Evolutionary conservation across 2,329 filamentous ascomycete species (phyloP), one percentile per base, ranked within the genome.

Genomic region (Leptoxyphium fumago): DNA sequence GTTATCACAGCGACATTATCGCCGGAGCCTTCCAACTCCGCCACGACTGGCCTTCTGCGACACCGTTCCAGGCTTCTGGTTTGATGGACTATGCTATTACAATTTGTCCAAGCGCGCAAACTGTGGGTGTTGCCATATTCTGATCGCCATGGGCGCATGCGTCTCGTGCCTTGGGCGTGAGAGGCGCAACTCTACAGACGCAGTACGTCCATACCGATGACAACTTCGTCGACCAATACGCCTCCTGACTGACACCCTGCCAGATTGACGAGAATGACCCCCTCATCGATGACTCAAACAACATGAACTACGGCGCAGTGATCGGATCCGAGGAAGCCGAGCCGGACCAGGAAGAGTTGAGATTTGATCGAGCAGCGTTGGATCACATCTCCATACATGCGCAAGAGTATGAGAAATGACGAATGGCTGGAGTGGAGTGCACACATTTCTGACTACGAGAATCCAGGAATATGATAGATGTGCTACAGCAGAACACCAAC

Each of bases 301-400:
- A 36, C 13, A 61, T 60, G 32, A 61, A 66, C 39, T 71, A 71
- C 51, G 68, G 69, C 52, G 63, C 62, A 43, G 55, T 62, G 46
- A 59, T 55, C 47, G 61, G 60, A 45, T 57, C 57, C 46, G 55
- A 58, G 38, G 42, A 52, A 8, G 58, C 61, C 45, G 65, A 66
- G 53, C 64, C 63, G 29, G 68, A 71, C 51, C 67, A 67, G 43
- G 68, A 71, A 52, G 68, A 71, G 55, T 59, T 71, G 43, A 59
- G 64, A 46, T 62, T 66, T 49, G 65, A 70, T 53, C 60, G 68
- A 36, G 68, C 71, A 51, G 65, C 63, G 28, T 53, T 71, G 46
- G 67, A 70, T 52, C 63, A 65, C 30, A 68, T 72, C 46, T 71
- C 68, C 42, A 65, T 66, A 39, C 63, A 68, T 50, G 70, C 69